phyloP scores from a whole-genome alignment of 495 filamentous ascomycete species.

The Penicillium simplicissimum region DNA sequence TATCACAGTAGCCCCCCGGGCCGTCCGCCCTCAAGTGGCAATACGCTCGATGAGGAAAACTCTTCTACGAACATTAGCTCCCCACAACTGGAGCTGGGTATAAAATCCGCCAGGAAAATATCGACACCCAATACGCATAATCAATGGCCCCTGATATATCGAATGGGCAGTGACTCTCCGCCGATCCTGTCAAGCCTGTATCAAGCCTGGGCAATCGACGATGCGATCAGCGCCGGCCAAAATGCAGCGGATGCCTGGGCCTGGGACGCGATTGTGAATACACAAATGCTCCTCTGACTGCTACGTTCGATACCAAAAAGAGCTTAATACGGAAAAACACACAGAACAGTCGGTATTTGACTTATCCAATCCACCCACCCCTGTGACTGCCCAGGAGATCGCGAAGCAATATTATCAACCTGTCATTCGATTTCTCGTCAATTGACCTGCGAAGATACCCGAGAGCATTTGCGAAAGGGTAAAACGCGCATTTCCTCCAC shows the following conservation, averaged over 20 bases:
- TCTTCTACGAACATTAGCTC: too few relatives aligned
- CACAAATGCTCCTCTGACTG: slow-evolving; percentile 28
- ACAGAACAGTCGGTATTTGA: not conserved
- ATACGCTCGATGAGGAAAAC: too few relatives aligned
- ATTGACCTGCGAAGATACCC: slow-evolving; percentile 14
- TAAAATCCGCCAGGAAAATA: too few relatives aligned
- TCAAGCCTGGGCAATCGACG: slow-evolving; percentile 44
- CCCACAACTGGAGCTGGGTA: too few relatives aligned
- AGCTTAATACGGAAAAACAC: not conserved
- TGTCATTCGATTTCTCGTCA: slow-evolving; percentile 3
- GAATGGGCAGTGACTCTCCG: slow-evolving; percentile 22
- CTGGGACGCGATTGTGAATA: slow-evolving; percentile 41
- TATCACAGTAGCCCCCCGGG: too few relatives aligned
- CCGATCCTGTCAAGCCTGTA: slow-evolving; percentile 46
- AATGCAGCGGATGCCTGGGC: slow-evolving; percentile 40
- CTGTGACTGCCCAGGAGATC: slow-evolving; percentile 33
- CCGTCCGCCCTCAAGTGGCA: too few relatives aligned
- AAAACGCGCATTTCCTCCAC: slow-evolving; percentile 7
- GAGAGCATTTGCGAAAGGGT: slow-evolving; percentile 15
- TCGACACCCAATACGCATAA: not conserved
- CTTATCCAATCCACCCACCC: slow-evolving; percentile 8
- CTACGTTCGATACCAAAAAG: not conserved
- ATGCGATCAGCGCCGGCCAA: slow-evolving; percentile 44
- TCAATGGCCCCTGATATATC: slow-evolving; percentile 4
- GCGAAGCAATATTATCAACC: slow-evolving; percentile 13